Conservation (phyloP, 106 monocot genomes). For the Agapanthus africanus region DNA sequence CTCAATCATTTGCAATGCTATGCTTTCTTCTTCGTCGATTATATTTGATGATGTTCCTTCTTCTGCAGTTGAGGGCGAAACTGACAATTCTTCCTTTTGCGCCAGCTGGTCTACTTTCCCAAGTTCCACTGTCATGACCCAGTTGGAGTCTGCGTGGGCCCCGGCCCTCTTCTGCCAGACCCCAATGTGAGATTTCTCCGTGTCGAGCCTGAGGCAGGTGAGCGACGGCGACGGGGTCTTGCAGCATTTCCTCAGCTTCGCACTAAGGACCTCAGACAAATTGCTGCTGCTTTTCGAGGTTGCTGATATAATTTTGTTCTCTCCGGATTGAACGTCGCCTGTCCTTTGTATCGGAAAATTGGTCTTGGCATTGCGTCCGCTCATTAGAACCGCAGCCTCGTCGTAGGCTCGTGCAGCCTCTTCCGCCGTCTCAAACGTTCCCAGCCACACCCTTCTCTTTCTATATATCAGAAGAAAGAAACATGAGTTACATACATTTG, state of each 20-base stretch:
- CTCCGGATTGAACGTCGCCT: background rate
- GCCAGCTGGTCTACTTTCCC: constrained; percentile 17
- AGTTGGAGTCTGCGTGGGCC: constrained; percentile 61
- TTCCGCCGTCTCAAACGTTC: constrained; percentile 90
- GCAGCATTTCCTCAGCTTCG: constrained; percentile 80
- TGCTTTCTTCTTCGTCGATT: constrained; percentile 16
- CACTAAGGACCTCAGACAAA: constrained; percentile 66
- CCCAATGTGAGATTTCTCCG: constrained; percentile 86
- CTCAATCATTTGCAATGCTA: constrained; percentile 25
- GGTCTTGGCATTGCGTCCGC: constrained; percentile 92
- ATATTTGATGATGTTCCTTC: constrained; percentile 11
- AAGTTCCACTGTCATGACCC: constrained; percentile 93
- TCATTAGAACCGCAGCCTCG: constrained; percentile 79
- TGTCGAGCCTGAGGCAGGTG: constrained; percentile 92
- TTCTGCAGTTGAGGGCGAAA: constrained; percentile 6
- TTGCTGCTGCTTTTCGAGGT: constrained; percentile 6
- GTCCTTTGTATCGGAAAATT: constrained; percentile 60
- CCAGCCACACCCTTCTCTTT: constrained; percentile 90
- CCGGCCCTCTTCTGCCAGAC: constrained; percentile 99
- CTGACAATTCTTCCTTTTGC: background rate
- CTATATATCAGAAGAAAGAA: constrained; percentile 10
- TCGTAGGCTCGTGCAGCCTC: constrained; percentile 95
- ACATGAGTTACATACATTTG: background rate
- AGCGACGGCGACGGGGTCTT: constrained; percentile 78
- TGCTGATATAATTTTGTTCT: constrained; percentile 25